These are phyloP conservation scores for Aschersonia sp. DNA, from an alignment of 2,329 filamentous ascomycete species.

Conservation along the genomic window DNA sequence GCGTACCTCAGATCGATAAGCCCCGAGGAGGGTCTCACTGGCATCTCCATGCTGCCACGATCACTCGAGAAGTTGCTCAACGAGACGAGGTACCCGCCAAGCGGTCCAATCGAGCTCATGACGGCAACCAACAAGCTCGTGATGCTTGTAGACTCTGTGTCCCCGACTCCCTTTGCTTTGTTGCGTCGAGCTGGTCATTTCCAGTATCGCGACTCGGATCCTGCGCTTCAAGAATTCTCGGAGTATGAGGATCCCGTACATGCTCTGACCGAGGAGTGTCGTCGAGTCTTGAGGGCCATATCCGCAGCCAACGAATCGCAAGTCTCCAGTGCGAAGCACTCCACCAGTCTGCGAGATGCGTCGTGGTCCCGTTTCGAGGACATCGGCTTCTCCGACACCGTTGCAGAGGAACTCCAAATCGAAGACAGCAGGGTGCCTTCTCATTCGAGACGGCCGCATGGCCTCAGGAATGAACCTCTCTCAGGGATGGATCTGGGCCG, in stretches of 20 bases:
- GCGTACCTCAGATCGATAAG: slow-evolving; percentile 84
- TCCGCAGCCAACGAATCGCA: slow-evolving; percentile 79
- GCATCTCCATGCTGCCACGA: slow-evolving; percentile 75
- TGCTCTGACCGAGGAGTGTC: slow-evolving; percentile 85
- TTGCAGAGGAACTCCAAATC: slow-evolving; percentile 48
- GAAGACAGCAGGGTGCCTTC: slow-evolving; percentile 41
- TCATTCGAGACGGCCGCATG: slow-evolving; percentile 24
- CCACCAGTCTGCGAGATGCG: slow-evolving; percentile 63
- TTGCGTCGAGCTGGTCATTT: slow-evolving; percentile 87
- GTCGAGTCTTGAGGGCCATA: slow-evolving; percentile 77
- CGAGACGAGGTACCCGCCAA: slow-evolving; percentile 88
- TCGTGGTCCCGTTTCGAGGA: slow-evolving; percentile 97
- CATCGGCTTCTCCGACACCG: slow-evolving; percentile 67
- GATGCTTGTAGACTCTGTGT: slow-evolving; percentile 93
- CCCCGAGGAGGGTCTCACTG: slow-evolving; percentile 62
- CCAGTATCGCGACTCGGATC: slow-evolving; percentile 81
- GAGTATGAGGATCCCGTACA: slow-evolving; percentile 79
- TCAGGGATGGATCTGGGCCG: slow-evolving; percentile 58
- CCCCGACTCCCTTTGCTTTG: slow-evolving; percentile 83
- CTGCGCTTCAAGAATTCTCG: slow-evolving; percentile 70
- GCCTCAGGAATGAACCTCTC: slow-evolving; percentile 49
- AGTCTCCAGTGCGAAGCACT: slow-evolving; percentile 54
- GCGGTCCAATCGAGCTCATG: slow-evolving; percentile 61
- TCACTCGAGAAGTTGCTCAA: slow-evolving; percentile 82
- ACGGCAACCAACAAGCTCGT: slow-evolving; percentile 75